Evolutionary conservation across 495 filamentous ascomycete species (phyloP), one percentile per base, ranked within the genome.

Genomic region (Penicillium daleae): DNA sequence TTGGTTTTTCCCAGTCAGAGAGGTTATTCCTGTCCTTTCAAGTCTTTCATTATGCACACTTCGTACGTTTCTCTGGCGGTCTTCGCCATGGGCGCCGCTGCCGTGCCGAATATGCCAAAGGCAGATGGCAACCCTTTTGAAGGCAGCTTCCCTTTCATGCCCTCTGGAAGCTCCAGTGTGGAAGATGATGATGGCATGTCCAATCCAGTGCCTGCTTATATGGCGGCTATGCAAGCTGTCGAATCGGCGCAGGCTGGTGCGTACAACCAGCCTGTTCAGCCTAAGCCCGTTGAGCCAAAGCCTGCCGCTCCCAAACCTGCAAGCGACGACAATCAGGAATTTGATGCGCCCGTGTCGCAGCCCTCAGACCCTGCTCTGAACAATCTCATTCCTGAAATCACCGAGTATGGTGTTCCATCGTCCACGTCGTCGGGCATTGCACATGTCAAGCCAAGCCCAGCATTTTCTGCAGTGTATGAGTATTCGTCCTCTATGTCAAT

Each of bases 61-160:
- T 61, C 67, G n/a, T 73, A 71, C 51, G 12, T 73, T 40, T 68
- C 70, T 24, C 37, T 73, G 63, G 70, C 63, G 19, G 21, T 67
- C 44, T 60, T 73, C 32, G 70, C 68, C 65, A 13, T 69, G 49
- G 56, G 59, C 33, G 70, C 68, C 22, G 46, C 56, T n/a, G 70
- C 68, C 6, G 66, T 68, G 0, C 70, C 70, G 5, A 57, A 61
- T 17, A 60, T 62, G 32, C 65, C 65, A 10, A 60, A 57, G 29
- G 31, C 62, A 2, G 4, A 24, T 22, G 37, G 50, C 19, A 48
- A 67, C 26, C 59, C 64, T 5, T 68, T 71, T 44, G 58, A 24
- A 29, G 46, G 37, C 48, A 64, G 40, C n/a, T 73, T 65, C 57
- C 68, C 68, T 12, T 71, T 71, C 53, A 57, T 63, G 37, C 22